Base-by-base conservation (phyloP, 208 protist species). In the Endotrypanum monterogeii region DNA sequence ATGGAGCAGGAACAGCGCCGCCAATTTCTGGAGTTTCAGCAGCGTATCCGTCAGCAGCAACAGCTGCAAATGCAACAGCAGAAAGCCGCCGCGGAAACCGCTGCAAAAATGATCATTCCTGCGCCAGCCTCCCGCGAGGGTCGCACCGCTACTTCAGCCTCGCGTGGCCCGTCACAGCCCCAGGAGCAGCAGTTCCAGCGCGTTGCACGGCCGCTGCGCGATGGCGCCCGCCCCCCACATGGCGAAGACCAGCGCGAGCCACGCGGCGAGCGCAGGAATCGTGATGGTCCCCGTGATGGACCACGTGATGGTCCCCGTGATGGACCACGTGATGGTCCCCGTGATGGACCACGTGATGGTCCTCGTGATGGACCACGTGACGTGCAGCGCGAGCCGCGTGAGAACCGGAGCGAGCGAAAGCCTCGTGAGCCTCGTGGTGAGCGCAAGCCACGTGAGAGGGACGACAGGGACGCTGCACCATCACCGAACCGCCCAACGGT, bases 1-100 rank as follows among this genome's bases (percentile, higher is more conserved):
- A 54, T 76, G 18, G 70, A 80, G 80, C 74, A 89, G 76, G 78
- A 79, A 76, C 71, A 86, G 75, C 71, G 62, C 32, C 62, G 76
- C 48, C 62, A 74, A 61, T 74, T 79, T 8, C 60, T 80, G 32
- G 63, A 84, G 55, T 69, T 82, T 58, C 62, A 88, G 73, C 79
- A 83, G 71, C 78, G 79, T 66, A 67, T 83, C 57, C 67, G 66
- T 14, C 76, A 84, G 74, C 63, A 78, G 71, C 72, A 75, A 50
- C 77, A 74, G 82, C 81, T 48, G 37, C 44, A 57, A 71, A 44
- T 41, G 57, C 65, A 76, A 70, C 74, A 25, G 80, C 62, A 50
- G 58, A 54, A 61, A 71, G 68, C 52, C 63, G 58, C 44, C 25
- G 16, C 71, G 76, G 67, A 48, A 35, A 44, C 50, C 11, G 76